phyloP scores from a whole-genome alignment of 1,284 basidiomycete species.

The Fomes fomentarius region DNA sequence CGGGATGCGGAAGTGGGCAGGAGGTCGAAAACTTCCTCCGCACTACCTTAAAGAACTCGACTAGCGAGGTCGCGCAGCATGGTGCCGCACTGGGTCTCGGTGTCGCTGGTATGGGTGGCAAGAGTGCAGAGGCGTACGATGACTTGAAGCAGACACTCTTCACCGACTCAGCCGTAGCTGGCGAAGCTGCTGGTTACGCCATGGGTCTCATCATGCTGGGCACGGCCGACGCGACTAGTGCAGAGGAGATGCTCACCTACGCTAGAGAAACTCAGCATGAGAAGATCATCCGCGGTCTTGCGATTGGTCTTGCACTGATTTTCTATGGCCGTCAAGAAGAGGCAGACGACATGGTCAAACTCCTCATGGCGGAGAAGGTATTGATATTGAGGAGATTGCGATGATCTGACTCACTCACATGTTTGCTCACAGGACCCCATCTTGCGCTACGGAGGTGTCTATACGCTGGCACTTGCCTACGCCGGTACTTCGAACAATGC shows the following conservation, averaged over 20 bases:
- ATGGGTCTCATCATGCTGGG: slow-evolving; percentile 98
- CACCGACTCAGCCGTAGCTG: slow-evolving; percentile 91
- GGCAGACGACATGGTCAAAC: slow-evolving; percentile 79
- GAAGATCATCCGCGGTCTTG: slow-evolving; percentile 95
- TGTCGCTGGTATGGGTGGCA: slow-evolving; percentile 90
- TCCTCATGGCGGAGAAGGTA: slow-evolving; percentile 86
- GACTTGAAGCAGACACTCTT: slow-evolving; percentile 88
- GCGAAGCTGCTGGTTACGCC: slow-evolving; percentile 92
- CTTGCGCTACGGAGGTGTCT: slow-evolving; percentile 94
- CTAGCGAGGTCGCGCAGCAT: slow-evolving; percentile 90
- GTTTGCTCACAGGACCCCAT: slow-evolving; percentile 77
- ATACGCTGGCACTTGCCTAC: slow-evolving; percentile 92
- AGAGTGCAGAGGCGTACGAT: slow-evolving; percentile 87
- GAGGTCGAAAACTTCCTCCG: slow-evolving; percentile 76
- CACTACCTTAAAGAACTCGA: slow-evolving; percentile 73
- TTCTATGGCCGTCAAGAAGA: slow-evolving; percentile 91
- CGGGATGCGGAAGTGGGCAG: slow-evolving; percentile 77
- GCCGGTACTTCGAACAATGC: slow-evolving; percentile 94
- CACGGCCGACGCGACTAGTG: slow-evolving; percentile 75
- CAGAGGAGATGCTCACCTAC: slow-evolving; percentile 93
- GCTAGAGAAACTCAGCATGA: slow-evolving; percentile 96
- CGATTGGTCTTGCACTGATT: slow-evolving; percentile 88
- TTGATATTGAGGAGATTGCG: slow-evolving; percentile 21
- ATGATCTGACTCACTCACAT: background rate
- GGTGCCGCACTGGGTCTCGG: slow-evolving; percentile 94